Evolutionary conservation across 345 rosid genomes (phyloP).

Genomic region (Psidium friedrichsthalianum): DNA sequence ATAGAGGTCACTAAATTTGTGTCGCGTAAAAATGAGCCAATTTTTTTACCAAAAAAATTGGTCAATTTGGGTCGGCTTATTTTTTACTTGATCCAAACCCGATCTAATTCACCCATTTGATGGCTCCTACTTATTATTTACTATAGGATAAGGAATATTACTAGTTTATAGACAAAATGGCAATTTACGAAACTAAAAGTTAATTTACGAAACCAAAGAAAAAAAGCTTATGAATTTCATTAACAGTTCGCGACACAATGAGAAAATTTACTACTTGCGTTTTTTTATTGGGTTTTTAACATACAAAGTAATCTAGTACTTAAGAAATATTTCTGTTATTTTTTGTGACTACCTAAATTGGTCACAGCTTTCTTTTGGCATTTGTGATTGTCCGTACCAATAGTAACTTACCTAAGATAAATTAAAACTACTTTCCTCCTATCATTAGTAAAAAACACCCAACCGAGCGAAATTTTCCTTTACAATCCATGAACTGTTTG

Average conservation of each 20-base stretch:
- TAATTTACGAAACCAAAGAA: neutral
- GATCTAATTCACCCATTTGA: no score
- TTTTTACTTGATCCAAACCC: no score
- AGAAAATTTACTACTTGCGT: neutral
- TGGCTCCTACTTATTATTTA: no score
- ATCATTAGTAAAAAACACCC: neutral
- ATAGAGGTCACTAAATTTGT: no score
- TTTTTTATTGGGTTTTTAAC: neutral
- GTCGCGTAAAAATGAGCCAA: no score
- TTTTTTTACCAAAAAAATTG: no score
- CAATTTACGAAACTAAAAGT: neutral
- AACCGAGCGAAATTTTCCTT: neutral
- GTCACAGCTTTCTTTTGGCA: neutral
- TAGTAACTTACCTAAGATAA: neutral
- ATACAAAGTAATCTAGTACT: neutral
- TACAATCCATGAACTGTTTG: neutral
- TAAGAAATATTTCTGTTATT: neutral
- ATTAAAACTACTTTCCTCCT: neutral
- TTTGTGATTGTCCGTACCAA: neutral
- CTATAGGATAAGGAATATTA: neutral
- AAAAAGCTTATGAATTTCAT: neutral
- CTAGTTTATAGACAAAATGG: neutral
- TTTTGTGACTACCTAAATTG: neutral
- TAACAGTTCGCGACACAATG: neutral
- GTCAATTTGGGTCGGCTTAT: no score